These are phyloP conservation scores for Aphanomyces invadans DNA, from an alignment of 352 stramenopile genomes.

Conservation along the genomic window DNA sequence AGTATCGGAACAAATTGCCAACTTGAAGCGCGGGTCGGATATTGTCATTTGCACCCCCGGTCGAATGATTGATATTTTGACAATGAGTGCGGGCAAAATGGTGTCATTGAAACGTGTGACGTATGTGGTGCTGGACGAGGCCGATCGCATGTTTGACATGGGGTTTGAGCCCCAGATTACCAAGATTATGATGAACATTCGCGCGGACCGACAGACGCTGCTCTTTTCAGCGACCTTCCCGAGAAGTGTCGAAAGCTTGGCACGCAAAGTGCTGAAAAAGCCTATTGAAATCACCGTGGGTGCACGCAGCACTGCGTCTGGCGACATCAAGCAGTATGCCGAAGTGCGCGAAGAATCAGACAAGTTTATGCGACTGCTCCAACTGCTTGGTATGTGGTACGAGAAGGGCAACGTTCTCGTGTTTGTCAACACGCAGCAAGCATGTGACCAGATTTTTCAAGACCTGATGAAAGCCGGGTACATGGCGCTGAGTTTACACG, in stretches of 20 bases:
- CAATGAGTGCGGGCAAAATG: constrained; percentile 95
- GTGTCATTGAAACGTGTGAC: constrained; percentile 94
- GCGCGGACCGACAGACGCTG: constrained; percentile 86
- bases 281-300: constrained; percentile 97
- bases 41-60: constrained; percentile 98
- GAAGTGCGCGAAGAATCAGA: constrained; percentile 98
- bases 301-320: constrained; percentile 91
- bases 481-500: constrained; percentile 94
- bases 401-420: constrained; percentile 97
- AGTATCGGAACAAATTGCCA: constrained; percentile 97
- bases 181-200: constrained; percentile 92
- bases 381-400: constrained; percentile 94
- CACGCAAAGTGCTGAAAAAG: constrained; percentile 86
- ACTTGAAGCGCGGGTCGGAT: constrained; percentile 96
- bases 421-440: constrained; percentile 99
- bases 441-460: constrained; percentile 95
- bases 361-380: constrained; percentile 98
- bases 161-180: constrained; percentile 99
- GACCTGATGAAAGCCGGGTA: constrained; percentile 96
- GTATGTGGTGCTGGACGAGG: constrained; percentile 98
- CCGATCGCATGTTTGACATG: constrained; percentile 99
- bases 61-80: constrained; percentile 99
- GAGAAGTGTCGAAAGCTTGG: constrained; percentile 85
- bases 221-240: constrained; percentile 99
- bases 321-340: constrained; percentile 96